Evolutionary conservation across 495 filamentous ascomycete species (phyloP).

Genomic region (Penicillium ucsense): DNA sequence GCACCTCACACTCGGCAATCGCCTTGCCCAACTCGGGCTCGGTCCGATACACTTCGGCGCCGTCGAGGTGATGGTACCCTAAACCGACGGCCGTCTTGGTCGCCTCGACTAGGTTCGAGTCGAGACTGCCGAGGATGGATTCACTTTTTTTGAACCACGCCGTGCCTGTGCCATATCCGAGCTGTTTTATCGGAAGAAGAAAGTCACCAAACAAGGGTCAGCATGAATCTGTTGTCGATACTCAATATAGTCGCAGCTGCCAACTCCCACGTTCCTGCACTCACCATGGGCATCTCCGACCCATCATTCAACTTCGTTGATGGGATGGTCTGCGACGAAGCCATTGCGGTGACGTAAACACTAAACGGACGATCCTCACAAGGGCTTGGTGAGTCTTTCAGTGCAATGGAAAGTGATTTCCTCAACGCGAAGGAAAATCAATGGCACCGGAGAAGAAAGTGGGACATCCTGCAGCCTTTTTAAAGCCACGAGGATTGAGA

Average conservation of each 20-base stretch:
- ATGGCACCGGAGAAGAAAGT: no score
- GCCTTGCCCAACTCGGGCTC: slow-evolving; percentile 66
- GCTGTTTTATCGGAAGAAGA: slow-evolving; percentile 24
- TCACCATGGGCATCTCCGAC: slow-evolving; percentile 61
- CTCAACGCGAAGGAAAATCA: no score
- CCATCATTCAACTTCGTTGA: slow-evolving; percentile 61
- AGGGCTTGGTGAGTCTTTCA: no score
- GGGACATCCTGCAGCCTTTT: no score
- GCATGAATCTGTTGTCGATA: no score
- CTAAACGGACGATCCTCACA: no score
- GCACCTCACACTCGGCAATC: slow-evolving; percentile 56
- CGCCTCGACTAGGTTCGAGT: slow-evolving; percentile 38
- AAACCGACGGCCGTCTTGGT: slow-evolving; percentile 59
- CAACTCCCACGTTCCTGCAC: slow-evolving; percentile 4
- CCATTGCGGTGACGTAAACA: slow-evolving; percentile 4
- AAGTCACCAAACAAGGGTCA: no score
- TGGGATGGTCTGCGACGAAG: slow-evolving; percentile 26
- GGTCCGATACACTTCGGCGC: slow-evolving; percentile 76
- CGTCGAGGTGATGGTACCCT: slow-evolving; percentile 70
- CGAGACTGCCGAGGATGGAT: slow-evolving; percentile 16
- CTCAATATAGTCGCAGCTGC: neutral
- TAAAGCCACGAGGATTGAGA: no score
- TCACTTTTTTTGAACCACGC: slow-evolving; percentile 48
- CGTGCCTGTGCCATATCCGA: slow-evolving; percentile 65
- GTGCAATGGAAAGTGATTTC: no score